Conservation (phyloP, 345 rosid genomes). For the Moricandia moricandioides region DNA sequence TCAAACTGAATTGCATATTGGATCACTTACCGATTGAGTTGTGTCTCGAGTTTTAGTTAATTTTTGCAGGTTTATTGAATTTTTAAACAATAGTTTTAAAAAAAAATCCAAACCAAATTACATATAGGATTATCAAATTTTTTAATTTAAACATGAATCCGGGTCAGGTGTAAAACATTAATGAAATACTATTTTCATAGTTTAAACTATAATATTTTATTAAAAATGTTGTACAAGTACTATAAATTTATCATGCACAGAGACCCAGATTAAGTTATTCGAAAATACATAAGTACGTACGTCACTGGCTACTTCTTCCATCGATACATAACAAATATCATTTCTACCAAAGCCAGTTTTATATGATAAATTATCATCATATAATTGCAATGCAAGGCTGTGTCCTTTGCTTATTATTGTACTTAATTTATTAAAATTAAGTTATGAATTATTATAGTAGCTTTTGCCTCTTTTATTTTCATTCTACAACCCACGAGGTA, state of each 20-base stretch:
- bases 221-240: slow-evolving; percentile 6
- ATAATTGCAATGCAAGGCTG: slow-evolving; percentile 42
- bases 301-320: slow-evolving; percentile 28
- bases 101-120: no score
- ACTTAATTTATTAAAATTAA: background rate
- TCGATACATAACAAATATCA: slow-evolving; percentile 24
- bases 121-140: no score
- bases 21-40: no score
- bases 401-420: slow-evolving; percentile 22
- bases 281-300: slow-evolving; percentile 18
- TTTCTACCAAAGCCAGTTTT: slow-evolving; percentile 26
- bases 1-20: no score
- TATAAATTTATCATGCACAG: background rate
- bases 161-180: no score
- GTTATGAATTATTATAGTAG: slow-evolving; percentile 17
- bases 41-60: no score
- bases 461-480: slow-evolving; percentile 33
- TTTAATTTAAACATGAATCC: no score
- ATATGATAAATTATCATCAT: slow-evolving; percentile 19
- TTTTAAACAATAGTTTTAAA: no score
- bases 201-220: background rate
- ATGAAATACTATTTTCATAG: background rate
- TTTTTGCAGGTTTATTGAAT: no score
- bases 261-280: slow-evolving; percentile 6
- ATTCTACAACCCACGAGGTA: slow-evolving; percentile 26